A percentile compares a stretch with the other conserved stretches of the same genome.
Conservation (phyloP, 75 land plant genomes). For the Pinus albicaulis region DNA sequence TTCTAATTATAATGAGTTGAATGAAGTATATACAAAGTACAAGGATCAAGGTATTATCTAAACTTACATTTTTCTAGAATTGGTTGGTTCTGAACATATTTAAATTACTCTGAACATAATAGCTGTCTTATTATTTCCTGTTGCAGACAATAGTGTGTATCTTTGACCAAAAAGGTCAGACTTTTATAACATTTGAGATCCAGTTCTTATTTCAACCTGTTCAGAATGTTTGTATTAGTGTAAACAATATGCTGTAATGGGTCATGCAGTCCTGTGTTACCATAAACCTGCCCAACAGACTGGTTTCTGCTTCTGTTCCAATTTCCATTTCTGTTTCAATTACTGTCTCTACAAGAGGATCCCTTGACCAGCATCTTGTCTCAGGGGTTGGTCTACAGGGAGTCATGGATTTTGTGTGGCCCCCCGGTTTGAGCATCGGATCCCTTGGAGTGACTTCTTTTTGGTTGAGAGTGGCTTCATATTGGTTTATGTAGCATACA, state of each 20-base stretch:
- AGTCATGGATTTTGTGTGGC: slow-evolving; percentile 23
- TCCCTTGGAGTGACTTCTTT: slow-evolving; percentile 39
- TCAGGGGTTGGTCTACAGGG: too few relatives aligned
- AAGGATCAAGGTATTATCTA: slow-evolving; percentile 44
- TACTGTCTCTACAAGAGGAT: slow-evolving; percentile 48
- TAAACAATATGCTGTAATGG: not conserved
- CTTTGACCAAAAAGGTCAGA: too few relatives aligned
- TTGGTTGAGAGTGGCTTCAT: slow-evolving; percentile 79
- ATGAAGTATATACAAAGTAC: slow-evolving; percentile 61
- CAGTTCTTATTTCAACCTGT: not conserved
- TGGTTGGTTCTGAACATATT: not conserved
- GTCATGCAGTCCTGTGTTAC: not conserved
- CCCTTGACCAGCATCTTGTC: too few relatives aligned
- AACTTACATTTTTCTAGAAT: not conserved
- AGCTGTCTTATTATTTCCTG: too few relatives aligned
- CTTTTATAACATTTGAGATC: too few relatives aligned
- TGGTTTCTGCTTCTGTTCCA: too few relatives aligned
- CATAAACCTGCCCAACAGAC: not conserved
- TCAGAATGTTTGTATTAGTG: not conserved
- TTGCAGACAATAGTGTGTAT: too few relatives aligned
- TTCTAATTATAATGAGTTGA: slow-evolving; percentile 74
- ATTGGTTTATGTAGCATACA: slow-evolving; percentile 67
- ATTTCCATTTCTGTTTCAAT: not conserved
- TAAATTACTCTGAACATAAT: not conserved
- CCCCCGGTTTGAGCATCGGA: slow-evolving; percentile 30